Base-by-base conservation (phyloP, 1,284 basidiomycete species). In the Lignosus rhinocerotis region DNA sequence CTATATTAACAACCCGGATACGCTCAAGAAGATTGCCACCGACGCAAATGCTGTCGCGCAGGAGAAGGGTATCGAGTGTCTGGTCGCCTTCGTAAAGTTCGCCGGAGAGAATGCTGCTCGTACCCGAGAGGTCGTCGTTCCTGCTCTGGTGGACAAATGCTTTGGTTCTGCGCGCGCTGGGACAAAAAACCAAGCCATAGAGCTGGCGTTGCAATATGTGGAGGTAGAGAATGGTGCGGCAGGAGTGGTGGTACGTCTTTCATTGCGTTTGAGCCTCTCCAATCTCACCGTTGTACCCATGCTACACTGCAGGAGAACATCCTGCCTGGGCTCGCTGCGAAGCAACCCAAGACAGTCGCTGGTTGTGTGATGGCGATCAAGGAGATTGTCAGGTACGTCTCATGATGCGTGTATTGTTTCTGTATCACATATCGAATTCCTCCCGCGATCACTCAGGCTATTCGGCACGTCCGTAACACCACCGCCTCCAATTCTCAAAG, bases 11-110 rank as follows among this genome's bases (percentile, higher is more conserved):
- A 88, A 89, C 64, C 76, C 85, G 9, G 91, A 92, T 72, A 75
- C 87, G 42, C 84, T 97, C 65, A 93, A 91, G 80, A 95, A 89
- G 76, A 93, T 96, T 71, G 91, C 80, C 39, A 87, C 87, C 3
- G 97, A 99, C 71, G 80, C 94, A 1, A 99, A 99, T 75, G 97
- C 92, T 12, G 96, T 98, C 33, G 96, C 97, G 11, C 97, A 99
- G 75, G 97, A 99, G 79, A 98, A 97, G 73, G 97, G 92, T 36
- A 83, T 97, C 19, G 91, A 97, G 75, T 90, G 93, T 68, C 76
- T 96, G 42, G 83, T 92, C 64, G 80, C 90, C 14, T 85, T 98
- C 63, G 88, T 98, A 64, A 93, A 94, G 75, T 94, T 90, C 69
- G 93, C 94, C 17, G 97, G 96, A 57, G 93, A 96, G 77, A 87